Base-by-base conservation (phyloP, 441 rosid genomes). In the Pelargonium cotyledonis region DNA sequence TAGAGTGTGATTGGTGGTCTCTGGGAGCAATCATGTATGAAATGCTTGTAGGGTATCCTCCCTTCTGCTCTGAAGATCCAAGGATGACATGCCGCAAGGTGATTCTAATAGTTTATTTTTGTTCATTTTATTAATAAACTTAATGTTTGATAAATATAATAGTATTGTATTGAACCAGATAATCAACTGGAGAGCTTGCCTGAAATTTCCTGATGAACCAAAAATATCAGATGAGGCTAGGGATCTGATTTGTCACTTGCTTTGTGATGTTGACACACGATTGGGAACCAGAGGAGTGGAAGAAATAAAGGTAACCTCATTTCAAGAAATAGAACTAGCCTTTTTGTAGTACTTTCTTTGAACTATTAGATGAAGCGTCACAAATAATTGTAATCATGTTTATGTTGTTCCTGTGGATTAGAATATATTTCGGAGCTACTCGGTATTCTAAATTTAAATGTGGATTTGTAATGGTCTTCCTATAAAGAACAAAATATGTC, bases 1-100 rank as follows among this genome's bases (percentile, higher is more conserved):
- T 86, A 89, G 98, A 93, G 78, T 93, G 98, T 78, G 98, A 93
- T 80, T 93, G 98, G 98, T 93, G 98, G 97, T 93, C 98, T 41
- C 82, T 93, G 63, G 97, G 98, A 71, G 98, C 98, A 75, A 93
- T 90, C 72, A 84, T 90, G 97, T 93, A 93, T 61, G 98, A 93
- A 78, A 93, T 93, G 98, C 96, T 93, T 68, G 88, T 88, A 68
- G 98, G 98, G 66, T 93, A 90, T 77, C 97, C 98, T 73, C 98
- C 98, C 21, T 93, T 93, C 82, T 93, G 91, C 72, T 85, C 98
- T 1, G 98, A 90, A 82, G 97, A 90, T 43, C 97, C 98, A 29
- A 77, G 91, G 74, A 85, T 89, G 55, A 84, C 97, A 57, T 93
- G 97, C 85, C 83, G 95, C 77, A 93, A 93, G 97, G 98, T 90